Base-by-base conservation (phyloP, 139 green algal genomes). In the Auxenochlorella pyrenoidosa region DNA sequence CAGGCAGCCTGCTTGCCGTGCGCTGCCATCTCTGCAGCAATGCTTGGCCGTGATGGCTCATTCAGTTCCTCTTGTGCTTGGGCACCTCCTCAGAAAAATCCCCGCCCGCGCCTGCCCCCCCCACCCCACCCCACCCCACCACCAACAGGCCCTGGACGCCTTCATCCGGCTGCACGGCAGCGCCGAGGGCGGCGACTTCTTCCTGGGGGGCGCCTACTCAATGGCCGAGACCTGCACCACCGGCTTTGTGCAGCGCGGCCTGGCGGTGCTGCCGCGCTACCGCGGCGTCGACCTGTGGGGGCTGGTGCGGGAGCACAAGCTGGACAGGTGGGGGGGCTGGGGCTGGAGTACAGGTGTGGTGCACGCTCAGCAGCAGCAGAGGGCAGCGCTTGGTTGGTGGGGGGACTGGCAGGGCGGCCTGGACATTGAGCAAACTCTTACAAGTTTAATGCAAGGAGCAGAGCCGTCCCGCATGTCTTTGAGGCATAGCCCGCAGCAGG, bases 161-260 rank as follows among this genome's bases (percentile, higher is more conserved):
- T 83, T 82, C 40, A 40, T 88, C 38, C 47, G 26, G 34, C 36
- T 26, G 72, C 84, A 88, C 58, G 84, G 71, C 47, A 59, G 34
- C 76, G 1, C 72, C 19, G 44, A 85, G 63, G 85, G 85, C 44
- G 85, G 85, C 65, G 36, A 75, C 77, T 86, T 40, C 77, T 89
- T 89, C 47, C 59, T 83, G 65, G 85, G 85, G 1, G 76, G 36
- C 34, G 32, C n/a, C 41, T 89, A 86, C 77, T 72, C 41, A 3
- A 4, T 86, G 65, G 76, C 85, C 1, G 85, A 89, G 47, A 24
- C 44, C 26, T 47, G 21, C 77, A 75, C 65, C n/a, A 47, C 47
- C 66, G 34, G 59, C 47, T 81, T 89, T 38, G 10, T 75, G 60
- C 85, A 89, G 76, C 85, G 85, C 77, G 44, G 19, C 28, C 32